Percentiles rank a stretch among this genome's conserved stretches.
These are phyloP conservation scores for Artemisia annua DNA, from an alignment of 129 eudicot genomes.

Conservation along the genomic window DNA sequence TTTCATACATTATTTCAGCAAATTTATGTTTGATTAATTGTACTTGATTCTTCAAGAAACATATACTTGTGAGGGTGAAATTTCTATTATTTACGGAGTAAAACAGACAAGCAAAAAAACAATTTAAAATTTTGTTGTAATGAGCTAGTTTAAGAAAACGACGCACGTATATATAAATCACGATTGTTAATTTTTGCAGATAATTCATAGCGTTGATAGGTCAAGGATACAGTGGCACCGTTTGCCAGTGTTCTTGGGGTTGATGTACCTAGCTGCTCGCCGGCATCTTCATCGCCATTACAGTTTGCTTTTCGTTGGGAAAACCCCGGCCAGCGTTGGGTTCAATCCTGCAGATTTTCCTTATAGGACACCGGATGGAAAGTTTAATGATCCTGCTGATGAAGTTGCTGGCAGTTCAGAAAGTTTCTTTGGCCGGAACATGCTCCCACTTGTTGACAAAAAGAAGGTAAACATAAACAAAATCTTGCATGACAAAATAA, in stretches of 20 bases:
- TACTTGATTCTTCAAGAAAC: no score
- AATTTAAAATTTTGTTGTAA: no score
- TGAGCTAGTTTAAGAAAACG: neutral
- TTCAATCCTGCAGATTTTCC: slow-evolving; percentile 38
- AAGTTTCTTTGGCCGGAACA: slow-evolving; percentile 57
- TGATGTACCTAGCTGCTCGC: slow-evolving; percentile 44
- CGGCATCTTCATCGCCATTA: slow-evolving; percentile 50
- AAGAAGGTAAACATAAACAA: slow-evolving; percentile 31
- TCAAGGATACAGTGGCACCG: slow-evolving; percentile 47
- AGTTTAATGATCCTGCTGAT: neutral
- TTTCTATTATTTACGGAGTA: no score
- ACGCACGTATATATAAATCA: neutral
- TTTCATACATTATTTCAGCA: no score
- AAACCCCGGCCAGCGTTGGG: slow-evolving; percentile 8
- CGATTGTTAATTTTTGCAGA: slow-evolving; percentile 31
- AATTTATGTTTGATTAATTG: no score
- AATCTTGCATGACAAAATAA: neutral
- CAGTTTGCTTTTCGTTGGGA: slow-evolving; percentile 46
- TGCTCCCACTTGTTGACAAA: slow-evolving; percentile 36
- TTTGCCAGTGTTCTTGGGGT: slow-evolving; percentile 20
- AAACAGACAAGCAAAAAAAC: no score
- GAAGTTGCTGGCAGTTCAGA: slow-evolving; percentile 45
- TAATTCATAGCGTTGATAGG: slow-evolving; percentile 44
- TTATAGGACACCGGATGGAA: slow-evolving; percentile 43
- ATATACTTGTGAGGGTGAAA: no score